These are phyloP conservation scores for Penicillium tannophilum DNA, from an alignment of 495 filamentous ascomycete genomes.

Conservation along the genomic window DNA sequence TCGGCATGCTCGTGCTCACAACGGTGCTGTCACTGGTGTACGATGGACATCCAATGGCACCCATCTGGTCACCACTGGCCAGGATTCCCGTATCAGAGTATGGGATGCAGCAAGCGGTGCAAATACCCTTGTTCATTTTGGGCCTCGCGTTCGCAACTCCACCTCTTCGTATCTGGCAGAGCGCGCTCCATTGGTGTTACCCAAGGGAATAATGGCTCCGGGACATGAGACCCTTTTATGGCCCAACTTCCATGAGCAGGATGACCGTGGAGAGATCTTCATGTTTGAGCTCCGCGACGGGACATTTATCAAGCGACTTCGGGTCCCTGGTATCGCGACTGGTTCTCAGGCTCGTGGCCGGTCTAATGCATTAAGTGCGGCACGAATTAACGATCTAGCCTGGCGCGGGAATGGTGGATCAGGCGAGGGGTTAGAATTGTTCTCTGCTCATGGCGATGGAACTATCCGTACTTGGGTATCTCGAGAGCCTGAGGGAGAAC, in stretches of 20 bases:
- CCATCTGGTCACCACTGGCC: slow-evolving; percentile 75
- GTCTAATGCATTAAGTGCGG: slow-evolving; percentile 45
- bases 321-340: slow-evolving; percentile 58
- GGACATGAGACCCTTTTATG: slow-evolving; percentile 69
- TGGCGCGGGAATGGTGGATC: slow-evolving; percentile 63
- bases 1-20: slow-evolving; percentile 63
- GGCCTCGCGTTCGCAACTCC: slow-evolving; percentile 71
- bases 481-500: slow-evolving; percentile 55
- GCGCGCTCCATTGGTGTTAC: slow-evolving; percentile 62
- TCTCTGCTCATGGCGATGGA: slow-evolving; percentile 57
- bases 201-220: slow-evolving; percentile 48
- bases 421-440: slow-evolving; percentile 50
- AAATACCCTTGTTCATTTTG: slow-evolving; percentile 83
- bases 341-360: slow-evolving; percentile 34
- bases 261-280: slow-evolving; percentile 64
- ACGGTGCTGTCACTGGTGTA: slow-evolving; percentile 77
- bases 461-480: slow-evolving; percentile 57
- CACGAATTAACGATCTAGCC: slow-evolving; percentile 66
- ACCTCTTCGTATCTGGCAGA: slow-evolving; percentile 58
- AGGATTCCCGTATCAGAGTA: slow-evolving; percentile 79
- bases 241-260: slow-evolving; percentile 66
- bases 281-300: slow-evolving; percentile 76
- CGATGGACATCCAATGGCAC: slow-evolving; percentile 78
- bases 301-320: slow-evolving; percentile 66
- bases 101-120: slow-evolving; percentile 79